These are phyloP conservation scores for Phaeosphaeriaceae sp. DNA, from an alignment of 2,329 filamentous ascomycete genomes.

Conservation along the genomic window DNA sequence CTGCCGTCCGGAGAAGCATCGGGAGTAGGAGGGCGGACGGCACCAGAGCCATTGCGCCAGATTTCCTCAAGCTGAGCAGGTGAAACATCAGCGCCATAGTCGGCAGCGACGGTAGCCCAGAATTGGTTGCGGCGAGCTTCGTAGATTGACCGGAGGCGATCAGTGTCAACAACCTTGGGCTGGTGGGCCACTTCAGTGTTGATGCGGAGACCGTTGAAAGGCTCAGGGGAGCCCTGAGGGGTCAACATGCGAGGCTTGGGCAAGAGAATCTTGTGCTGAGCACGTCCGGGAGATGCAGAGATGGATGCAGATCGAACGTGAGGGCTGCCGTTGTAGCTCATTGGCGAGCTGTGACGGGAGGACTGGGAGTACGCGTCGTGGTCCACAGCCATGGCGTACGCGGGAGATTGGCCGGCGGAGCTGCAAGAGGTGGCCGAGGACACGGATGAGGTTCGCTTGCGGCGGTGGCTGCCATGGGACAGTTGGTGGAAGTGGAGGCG, in stretches of 20 bases:
- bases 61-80: conserved; percentile 73
- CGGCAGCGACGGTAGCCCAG: conserved; percentile 75
- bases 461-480: conserved; percentile 80
- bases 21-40: conserved; percentile 47
- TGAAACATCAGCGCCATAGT: conserved; percentile 72
- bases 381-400: conserved; percentile 49
- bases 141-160: conserved; percentile 75
- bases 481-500: conserved; percentile 88
- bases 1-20: conserved; percentile 49
- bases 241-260: conserved; percentile 67
- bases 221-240: conserved; percentile 48
- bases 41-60: conserved; percentile 58
- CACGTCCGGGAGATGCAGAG: conserved; percentile 63
- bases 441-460: conserved; percentile 76
- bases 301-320: conserved; percentile 37
- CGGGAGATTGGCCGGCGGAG: conserved; percentile 44
- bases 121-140: conserved; percentile 73
- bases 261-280: conserved; percentile 62
- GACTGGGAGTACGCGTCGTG: conserved; percentile 46
- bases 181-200: conserved; percentile 55
- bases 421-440: conserved; percentile 61
- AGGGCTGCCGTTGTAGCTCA: conserved; percentile 55
- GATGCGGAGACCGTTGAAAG: conserved; percentile 51
- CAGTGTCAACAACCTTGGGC: conserved; percentile 66
- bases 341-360: conserved; percentile 51